Conservation (phyloP, 371 early-diverging fungal genomes). For the Actinomucor elegans region DNA sequence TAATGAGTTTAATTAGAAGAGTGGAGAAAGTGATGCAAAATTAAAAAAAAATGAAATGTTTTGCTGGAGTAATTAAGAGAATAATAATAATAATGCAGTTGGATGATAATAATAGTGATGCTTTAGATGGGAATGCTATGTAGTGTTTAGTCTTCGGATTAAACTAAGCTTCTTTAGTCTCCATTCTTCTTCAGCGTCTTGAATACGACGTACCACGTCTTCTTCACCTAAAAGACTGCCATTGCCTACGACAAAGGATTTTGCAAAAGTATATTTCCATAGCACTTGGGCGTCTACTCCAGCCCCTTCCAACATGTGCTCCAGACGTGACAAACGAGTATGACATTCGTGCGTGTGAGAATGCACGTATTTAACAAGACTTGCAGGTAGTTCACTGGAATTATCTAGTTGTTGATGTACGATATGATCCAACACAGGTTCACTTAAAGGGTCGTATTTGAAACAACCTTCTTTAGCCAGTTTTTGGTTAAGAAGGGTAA, state of each 20-base stretch:
- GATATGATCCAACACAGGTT: slow-evolving; percentile 38
- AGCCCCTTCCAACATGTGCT: slow-evolving; percentile 44
- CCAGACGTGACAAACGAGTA: slow-evolving; percentile 36
- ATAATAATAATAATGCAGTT: not conserved
- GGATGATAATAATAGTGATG: no score
- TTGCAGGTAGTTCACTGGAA: slow-evolving; percentile 4
- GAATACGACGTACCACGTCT: slow-evolving; percentile 46
- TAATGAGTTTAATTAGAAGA: no score
- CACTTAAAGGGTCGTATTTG: slow-evolving; percentile 44
- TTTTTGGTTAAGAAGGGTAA: slow-evolving; percentile 19
- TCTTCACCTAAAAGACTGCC: slow-evolving; percentile 41
- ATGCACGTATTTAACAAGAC: slow-evolving; percentile 32
- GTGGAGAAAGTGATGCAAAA: no score
- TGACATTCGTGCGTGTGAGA: slow-evolving; percentile 46
- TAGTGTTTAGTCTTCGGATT: not conserved
- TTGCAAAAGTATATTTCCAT: slow-evolving; percentile 53
- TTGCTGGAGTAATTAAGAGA: no score
- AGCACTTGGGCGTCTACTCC: slow-evolving; percentile 43
- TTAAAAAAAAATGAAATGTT: no score
- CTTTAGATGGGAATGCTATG: slow-evolving; percentile 4
- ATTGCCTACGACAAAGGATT: slow-evolving; percentile 39
- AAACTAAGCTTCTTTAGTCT: slow-evolving; percentile 27
- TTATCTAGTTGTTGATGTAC: slow-evolving; percentile 19
- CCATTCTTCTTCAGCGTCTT: slow-evolving; percentile 49
- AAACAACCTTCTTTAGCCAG: slow-evolving; percentile 33